Base-by-base conservation (phyloP, 2,329 filamentous ascomycete genomes). In the Mollisiaceae sp. region DNA sequence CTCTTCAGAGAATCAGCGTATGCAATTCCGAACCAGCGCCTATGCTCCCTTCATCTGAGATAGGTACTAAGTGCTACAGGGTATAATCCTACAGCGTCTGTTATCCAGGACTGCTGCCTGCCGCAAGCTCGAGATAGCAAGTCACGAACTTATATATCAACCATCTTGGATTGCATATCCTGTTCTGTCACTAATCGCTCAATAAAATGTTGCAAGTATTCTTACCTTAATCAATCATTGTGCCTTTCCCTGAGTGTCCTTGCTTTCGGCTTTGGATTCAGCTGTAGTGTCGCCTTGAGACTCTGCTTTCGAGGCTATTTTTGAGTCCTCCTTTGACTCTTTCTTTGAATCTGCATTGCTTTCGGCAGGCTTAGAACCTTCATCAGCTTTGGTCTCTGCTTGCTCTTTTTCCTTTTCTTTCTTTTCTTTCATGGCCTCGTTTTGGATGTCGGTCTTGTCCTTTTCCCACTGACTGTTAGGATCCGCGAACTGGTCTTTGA, bases 401-500 rank as follows among this genome's bases (percentile, higher is more conserved):
- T 74, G 71, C 66, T 76, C 75, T 61, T 77, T 75, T 60, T 72
- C 78, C 45, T 78, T 77, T 70, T 83, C 75, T 61, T 77, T 75
- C 60, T 83, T 82, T 63, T 88, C 86, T 67, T 86, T 81, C 67
- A 86, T 81, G 8, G 86, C 86, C 61, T 91, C 81, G 67, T 92
- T 86, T 70, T 91, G 86, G 72, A 97, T 89, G 45, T 89, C 87
- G 5, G 88, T 85, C 80, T 95, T 96, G 77, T 97, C 94, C 78
- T 94, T 90, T 75, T 96, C 91, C 93, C 94, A 97, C 76, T 97
- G 91, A 52, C 82, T 83, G 68, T 86, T 89, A 35, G 90, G 82
- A 69, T 94, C 90, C 59, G 90, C 87, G 75, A 96, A 97, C 57
- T 91, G 84, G 62, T 92, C 88, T 73, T 94, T 91, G 67, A 95